These are phyloP conservation scores for Lophiotrema nucula DNA, from an alignment of 495 filamentous ascomycete species.

Conservation along the genomic window DNA sequence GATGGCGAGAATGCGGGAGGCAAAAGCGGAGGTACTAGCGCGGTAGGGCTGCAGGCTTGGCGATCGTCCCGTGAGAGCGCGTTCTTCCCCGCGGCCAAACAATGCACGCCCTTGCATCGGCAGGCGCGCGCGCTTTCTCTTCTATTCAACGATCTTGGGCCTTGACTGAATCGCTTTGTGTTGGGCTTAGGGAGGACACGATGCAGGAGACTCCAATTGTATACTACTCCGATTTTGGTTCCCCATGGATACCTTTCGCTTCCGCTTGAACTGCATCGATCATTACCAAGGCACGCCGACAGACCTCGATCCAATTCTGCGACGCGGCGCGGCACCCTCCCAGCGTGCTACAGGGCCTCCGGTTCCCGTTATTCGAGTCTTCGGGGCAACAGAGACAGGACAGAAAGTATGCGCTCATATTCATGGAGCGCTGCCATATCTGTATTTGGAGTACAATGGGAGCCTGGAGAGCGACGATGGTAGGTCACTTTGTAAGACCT, in stretches of 20 bases:
- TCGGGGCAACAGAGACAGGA: conserved; percentile 90
- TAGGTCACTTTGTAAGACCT: conserved; percentile 41
- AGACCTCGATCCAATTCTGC: conserved; percentile 76
- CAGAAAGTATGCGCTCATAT: conserved; percentile 97
- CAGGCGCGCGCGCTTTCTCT: neutral
- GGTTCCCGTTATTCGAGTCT: conserved; percentile 86
- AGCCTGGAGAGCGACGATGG: conserved; percentile 64
- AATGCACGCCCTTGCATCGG: neutral
- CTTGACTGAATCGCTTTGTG: too few relatives aligned
- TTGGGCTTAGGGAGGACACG: too few relatives aligned
- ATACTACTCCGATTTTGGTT: neutral
- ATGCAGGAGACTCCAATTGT: too few relatives aligned
- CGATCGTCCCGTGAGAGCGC: conserved; percentile 19
- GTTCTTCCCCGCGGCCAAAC: conserved; percentile 11
- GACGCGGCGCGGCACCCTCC: conserved; percentile 51
- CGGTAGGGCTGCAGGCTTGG: conserved; percentile 24
- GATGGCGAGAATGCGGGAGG: neutral
- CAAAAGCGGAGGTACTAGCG: conserved; percentile 6
- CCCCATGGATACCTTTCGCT: conserved; percentile 57
- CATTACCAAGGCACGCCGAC: conserved; percentile 80
- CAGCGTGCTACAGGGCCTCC: conserved; percentile 59
- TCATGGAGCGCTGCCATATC: conserved; percentile 91
- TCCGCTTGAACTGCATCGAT: conserved; percentile 93
- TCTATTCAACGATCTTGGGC: neutral
- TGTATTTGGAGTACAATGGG: conserved; percentile 84